Percentiles rank a stretch among this genome's conserved stretches.
Conservation (phyloP, 352 stramenopile species). For the Lagenidium giganteum region DNA sequence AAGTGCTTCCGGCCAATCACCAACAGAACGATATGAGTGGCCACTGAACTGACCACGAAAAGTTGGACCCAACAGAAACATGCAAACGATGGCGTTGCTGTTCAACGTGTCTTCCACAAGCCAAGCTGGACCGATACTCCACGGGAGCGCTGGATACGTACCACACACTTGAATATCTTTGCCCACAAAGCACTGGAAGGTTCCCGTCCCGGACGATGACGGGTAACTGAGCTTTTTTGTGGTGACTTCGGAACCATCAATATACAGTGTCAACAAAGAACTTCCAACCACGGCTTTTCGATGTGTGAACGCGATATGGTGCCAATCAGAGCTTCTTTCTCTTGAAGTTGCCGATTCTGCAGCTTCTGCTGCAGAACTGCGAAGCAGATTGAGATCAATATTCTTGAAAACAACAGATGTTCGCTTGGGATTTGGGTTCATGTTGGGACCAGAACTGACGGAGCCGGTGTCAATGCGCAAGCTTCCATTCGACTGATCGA, state of each 20-base stretch:
- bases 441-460: conserved; percentile 30
- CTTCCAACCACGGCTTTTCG: conserved; percentile 51
- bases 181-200: conserved; percentile 47
- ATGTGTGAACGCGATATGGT: conserved; percentile 65
- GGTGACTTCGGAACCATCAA: conserved; percentile 50
- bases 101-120: conserved; percentile 39
- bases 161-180: conserved; percentile 53
- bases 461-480: conserved; percentile 47
- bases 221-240: conserved; percentile 61
- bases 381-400: conserved; percentile 34
- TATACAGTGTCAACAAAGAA: conserved; percentile 49
- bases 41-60: conserved; percentile 46
- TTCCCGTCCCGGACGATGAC: conserved; percentile 24
- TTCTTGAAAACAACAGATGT: conserved; percentile 47
- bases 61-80: conserved; percentile 49
- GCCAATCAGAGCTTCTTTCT: conserved; percentile 40
- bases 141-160: conserved; percentile 33
- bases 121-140: conserved; percentile 50
- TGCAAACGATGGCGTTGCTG: conserved; percentile 25
- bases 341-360: background rate
- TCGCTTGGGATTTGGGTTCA: conserved; percentile 40
- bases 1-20: conserved; percentile 49
- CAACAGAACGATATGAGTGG: conserved; percentile 36
- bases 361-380: no score
- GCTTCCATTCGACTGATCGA: conserved; percentile 41